Evolutionary conservation across 208 protist species (phyloP).

Genomic region (Trypanosoma lewisi): DNA sequence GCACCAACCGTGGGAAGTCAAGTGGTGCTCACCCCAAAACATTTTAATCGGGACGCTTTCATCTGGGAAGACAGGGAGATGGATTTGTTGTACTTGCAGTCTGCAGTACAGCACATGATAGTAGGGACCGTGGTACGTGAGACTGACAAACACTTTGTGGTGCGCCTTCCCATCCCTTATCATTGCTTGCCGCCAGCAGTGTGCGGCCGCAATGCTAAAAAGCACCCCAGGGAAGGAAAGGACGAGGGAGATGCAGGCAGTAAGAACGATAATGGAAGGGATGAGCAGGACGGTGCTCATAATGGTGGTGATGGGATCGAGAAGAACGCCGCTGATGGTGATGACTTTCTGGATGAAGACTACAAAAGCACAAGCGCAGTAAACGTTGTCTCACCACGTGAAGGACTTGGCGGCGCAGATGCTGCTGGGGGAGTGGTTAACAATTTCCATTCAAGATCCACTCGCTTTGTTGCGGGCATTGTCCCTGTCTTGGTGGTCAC

Average conservation of each 20-base stretch:
- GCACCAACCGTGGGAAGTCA: conserved; percentile 14
- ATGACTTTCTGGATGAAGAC: not conserved
- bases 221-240: not conserved
- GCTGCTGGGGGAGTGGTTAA: not conserved
- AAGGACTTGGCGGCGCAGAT: not conserved
- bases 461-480: conserved; percentile 11
- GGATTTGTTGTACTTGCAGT: conserved; percentile 11
- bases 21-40: conserved; percentile 11
- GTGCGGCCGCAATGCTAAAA: not conserved
- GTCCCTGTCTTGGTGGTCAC: conserved; percentile 16
- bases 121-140: conserved; percentile 18
- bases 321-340: not conserved
- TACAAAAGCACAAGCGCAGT: not conserved
- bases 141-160: conserved; percentile 13
- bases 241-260: not conserved
- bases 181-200: conserved; percentile 6
- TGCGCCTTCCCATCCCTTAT: conserved; percentile 15
- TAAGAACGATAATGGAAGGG: not conserved
- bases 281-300: not conserved
- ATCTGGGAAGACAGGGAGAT: conserved; percentile 22
- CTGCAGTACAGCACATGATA: conserved; percentile 10
- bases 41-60: conserved; percentile 11
- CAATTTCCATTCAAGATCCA: not conserved
- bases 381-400: not conserved
- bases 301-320: not conserved